These are phyloP conservation scores for Silene coronaria DNA, from an alignment of 179 eudicot genomes.

Conservation along the genomic window DNA sequence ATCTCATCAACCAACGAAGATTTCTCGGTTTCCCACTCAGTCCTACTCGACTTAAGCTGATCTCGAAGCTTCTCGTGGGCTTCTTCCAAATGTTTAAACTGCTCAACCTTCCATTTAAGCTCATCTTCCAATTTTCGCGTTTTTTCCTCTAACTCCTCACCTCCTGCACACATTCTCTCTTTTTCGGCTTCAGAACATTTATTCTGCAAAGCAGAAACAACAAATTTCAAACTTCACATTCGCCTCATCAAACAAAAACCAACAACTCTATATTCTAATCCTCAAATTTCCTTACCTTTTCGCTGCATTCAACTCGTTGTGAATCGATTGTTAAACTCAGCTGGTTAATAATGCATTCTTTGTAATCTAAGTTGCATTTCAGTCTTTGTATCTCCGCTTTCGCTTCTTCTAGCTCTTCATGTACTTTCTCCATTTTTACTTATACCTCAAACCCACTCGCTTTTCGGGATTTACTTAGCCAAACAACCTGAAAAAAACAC, in stretches of 20 bases:
- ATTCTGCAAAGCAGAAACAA: slow-evolving; percentile 42
- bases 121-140: slow-evolving; percentile 50
- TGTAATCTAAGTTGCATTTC: slow-evolving; percentile 39
- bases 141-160: slow-evolving; percentile 51
- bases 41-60: slow-evolving; percentile 34
- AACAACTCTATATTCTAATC: slow-evolving; percentile 46
- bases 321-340: slow-evolving; percentile 41
- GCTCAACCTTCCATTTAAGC: slow-evolving; percentile 88
- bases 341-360: slow-evolving; percentile 41
- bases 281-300: slow-evolving; percentile 37
- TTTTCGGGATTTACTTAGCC: background rate
- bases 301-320: slow-evolving; percentile 33
- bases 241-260: slow-evolving; percentile 42
- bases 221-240: slow-evolving; percentile 32
- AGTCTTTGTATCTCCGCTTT: slow-evolving; percentile 64
- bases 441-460: background rate
- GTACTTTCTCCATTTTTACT: slow-evolving; percentile 26
- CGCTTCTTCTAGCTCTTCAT: slow-evolving; percentile 64
- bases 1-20: slow-evolving; percentile 53
- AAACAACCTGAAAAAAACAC: slow-evolving; percentile 22
- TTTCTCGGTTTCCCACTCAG: slow-evolving; percentile 70
- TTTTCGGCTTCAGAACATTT: slow-evolving; percentile 39
- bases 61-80: slow-evolving; percentile 62
- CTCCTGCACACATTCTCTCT: slow-evolving; percentile 30
- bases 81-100: slow-evolving; percentile 68